Base-by-base conservation (phyloP, 1,284 basidiomycete species). In the Ceratorhiza oryzae-sativae region DNA sequence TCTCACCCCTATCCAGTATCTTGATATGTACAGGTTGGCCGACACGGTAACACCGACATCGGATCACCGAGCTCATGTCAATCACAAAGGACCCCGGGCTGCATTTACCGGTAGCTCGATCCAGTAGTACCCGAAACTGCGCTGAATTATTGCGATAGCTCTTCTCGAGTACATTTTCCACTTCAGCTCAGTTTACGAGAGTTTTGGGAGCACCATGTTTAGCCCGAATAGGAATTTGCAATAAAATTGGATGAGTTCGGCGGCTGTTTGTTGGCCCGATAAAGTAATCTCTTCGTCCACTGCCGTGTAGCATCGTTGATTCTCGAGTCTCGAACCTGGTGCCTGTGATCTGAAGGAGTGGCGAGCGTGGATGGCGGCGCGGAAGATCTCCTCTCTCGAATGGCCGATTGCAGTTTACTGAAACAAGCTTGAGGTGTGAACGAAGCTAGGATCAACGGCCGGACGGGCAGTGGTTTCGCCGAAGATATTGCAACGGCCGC, bases 261-360 rank as follows among this genome's bases (percentile, higher is more conserved):
- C 39, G 56, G 56, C 20, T 41, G 56, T 32, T 58, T 58, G 56
- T 58, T 58, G 15, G 56, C 56, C 23, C 39, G 39, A 58, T 58
- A 39, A 58, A 41, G 56, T 9, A 39, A 32, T 36, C 34, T n/a
- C 18, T 39, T 53, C 27, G 13, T 32, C 10, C 6, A 15, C 51
- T 30, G 5, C 27, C 27, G 23, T 45, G 30, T 9, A 53, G 51
- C n/a, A 12, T n/a, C n/a, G 9, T 53, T 15, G 27, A 53, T 53
- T 53, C 51, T 30, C 6, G 27, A 20, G 30, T 30, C 23, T 53
- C 51, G 51, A 53, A 53, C 13, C 27, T 53, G 27, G 51, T 53
- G 51, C 51, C 51, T 53, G 51, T 53, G 51, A 53, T 32, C 51
- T 53, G 13, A 20, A 32, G 51, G 27, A 27, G 9, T 4, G 27